Base-by-base conservation (phyloP, 164 flowering plant species). In the Piper longum region DNA sequence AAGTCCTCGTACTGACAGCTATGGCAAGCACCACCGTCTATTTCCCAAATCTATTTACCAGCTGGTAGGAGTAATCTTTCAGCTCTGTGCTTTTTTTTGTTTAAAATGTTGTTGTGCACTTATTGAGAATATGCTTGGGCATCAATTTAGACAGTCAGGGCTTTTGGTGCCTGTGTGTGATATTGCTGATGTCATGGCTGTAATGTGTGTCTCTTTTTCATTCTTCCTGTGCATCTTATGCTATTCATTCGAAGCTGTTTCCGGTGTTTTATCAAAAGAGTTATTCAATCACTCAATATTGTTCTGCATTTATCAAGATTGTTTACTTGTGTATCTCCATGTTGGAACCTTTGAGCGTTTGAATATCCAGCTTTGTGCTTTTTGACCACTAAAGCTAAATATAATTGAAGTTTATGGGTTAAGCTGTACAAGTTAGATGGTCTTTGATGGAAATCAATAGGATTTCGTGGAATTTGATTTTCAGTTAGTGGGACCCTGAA, bases 31-130 rank as follows among this genome's bases (percentile, higher is more conserved):
- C 67, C 89, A 86, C 73, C 82, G 69, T 55, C 83, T 93, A 75
- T 90, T 90, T 73, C 99, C 99, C 57, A 93, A 93, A 70, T 80
- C 96, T 67, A 82, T 90, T 62, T 77, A 85, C 73, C 97, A 93
- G 74, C 83, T 93, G 83, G 98, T 90, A 80, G 4, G 9, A 41
- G 41, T 12, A 16, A 44, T 45, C 4, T 54, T 7, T 16, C 16
- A 16, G 6, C 17, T 54, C 41, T 19, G 16, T 42, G 16, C 18
- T 39, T 42, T 3, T 55, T 54, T 14, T 11, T 43, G 64, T 5
- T 44, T 18, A 39, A 58, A 58, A 42, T 36, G 62, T n/a, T n/a
- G 18, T 40, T 11, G 8, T 42, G 41, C 4, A 4, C 3, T 4
- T 36, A 57, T 55, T 36, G 14, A 11, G 9, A 26, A 26, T 57